A percentile compares a stretch with the other conserved stretches of the same genome.
Evolutionary conservation across 2,329 filamentous ascomycete genomes (phyloP).

Genomic region (Fusarium sp.): DNA sequence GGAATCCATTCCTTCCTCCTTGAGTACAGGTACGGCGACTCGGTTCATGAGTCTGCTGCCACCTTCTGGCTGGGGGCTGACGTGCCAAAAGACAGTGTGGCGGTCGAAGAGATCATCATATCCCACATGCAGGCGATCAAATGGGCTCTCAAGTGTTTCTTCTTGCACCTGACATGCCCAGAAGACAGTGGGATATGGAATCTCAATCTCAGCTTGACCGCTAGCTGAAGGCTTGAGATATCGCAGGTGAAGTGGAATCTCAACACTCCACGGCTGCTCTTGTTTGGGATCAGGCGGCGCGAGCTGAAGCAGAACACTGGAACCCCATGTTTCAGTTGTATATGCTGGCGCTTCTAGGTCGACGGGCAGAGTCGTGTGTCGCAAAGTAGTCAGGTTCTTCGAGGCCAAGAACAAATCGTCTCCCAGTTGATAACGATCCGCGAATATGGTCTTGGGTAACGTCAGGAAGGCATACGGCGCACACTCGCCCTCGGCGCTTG

Average conservation of each 20-base stretch:
- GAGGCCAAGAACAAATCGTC: constrained; percentile 83
- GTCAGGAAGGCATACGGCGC: constrained; percentile 84
- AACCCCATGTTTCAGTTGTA: constrained; percentile 82
- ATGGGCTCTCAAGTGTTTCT: constrained; percentile 82
- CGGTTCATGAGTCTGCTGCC: constrained; percentile 63
- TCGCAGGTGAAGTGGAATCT: constrained; percentile 86
- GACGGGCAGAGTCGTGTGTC: constrained; percentile 78
- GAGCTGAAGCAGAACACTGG: constrained; percentile 80
- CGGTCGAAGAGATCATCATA: constrained; percentile 85
- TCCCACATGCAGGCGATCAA: constrained; percentile 86
- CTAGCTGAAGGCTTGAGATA: constrained; percentile 76
- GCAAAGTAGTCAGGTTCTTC: constrained; percentile 79
- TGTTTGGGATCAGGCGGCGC: constrained; percentile 61
- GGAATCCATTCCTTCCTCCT: constrained; percentile 63
- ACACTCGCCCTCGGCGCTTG: constrained; percentile 71
- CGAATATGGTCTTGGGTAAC: constrained; percentile 83
- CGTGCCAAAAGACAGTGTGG: constrained; percentile 86
- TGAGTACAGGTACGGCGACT: constrained; percentile 75
- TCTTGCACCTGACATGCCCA: constrained; percentile 84
- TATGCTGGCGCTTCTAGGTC: constrained; percentile 94
- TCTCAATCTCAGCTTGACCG: constrained; percentile 66
- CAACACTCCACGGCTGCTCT: constrained; percentile 70
- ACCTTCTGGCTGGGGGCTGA: constrained; percentile 64
- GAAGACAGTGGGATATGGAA: constrained; percentile 88
- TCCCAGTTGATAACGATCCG: constrained; percentile 86